Evolutionary conservation across 1,139 yeast species (phyloP), one percentile per base, ranked within the genome.

Genomic region (Blastobotrys buckinghamii): DNA sequence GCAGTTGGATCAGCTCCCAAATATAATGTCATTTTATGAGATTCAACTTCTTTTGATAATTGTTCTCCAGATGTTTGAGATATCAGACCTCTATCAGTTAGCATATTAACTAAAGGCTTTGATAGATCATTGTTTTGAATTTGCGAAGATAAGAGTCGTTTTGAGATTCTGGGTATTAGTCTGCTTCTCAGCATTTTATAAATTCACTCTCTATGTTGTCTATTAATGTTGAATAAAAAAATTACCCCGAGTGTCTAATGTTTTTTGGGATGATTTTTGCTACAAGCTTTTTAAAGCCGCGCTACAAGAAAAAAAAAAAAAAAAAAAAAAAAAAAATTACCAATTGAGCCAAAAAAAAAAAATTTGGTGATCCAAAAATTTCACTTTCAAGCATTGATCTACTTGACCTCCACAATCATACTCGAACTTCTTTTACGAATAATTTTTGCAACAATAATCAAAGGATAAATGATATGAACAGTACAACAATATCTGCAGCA

Each of bases 1-100:
- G 98, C 98, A 0, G 96, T 82, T 0, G 99, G 98, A 62, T 92
- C 99, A 0, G 97, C 97, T 16, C 98, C 99, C 66, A 95, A 84
- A 67, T 92, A 94, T 15, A 87, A 64, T 17, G 83, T 80, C 45
- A 85, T 63, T 45, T 67, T 67, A 34, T 62, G 63, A 1, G 70
- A 60, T 47, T 67, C 66, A 0, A 76, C 68, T 38, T 73, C 64
- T 6, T 66, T 62, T 39, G 66, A 71, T 32, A 80, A 64, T 7
- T 52, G 43, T 13, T 55, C 60, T 34, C 64, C 60, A 17, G 57
- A 40, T 69, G 59, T 55, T 26, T 55, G 51, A 22, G 59, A 48
- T 8, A 60, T 49, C 26, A 60, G 53, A 2, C 61, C 59, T 12
- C 64, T 55, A 5, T 48, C 49, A 29, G 46, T 50, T 39, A 60